These are phyloP conservation scores for Tephrocybe rancida DNA, from an alignment of 768 basidiomycete species.

Conservation along the genomic window DNA sequence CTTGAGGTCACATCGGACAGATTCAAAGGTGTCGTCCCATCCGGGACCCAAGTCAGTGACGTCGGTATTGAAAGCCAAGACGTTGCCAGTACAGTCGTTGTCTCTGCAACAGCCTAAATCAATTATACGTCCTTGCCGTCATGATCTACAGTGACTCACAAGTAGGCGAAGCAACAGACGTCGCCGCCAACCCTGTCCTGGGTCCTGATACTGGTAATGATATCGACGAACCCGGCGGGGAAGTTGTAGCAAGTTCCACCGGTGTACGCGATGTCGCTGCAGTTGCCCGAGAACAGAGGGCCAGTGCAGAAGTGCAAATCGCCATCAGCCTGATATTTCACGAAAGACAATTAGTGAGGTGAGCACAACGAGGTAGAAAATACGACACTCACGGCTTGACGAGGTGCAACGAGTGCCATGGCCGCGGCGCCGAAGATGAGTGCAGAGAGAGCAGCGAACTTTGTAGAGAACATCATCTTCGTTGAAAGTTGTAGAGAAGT, in stretches of 20 bases:
- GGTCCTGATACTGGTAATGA: slow-evolving; percentile 7
- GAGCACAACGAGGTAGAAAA: no score
- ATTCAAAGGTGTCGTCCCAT: slow-evolving; percentile 7
- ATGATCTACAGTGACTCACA: no score
- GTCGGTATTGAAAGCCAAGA: slow-evolving; percentile 5
- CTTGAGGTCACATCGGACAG: slow-evolving; percentile 2
- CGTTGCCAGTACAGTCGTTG: slow-evolving; percentile 4
- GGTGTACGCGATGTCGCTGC: slow-evolving; percentile 12
- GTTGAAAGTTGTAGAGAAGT: background rate
- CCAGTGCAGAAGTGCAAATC: slow-evolving; percentile 10
- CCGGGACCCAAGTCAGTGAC: slow-evolving; percentile 7
- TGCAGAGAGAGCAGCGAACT: background rate
- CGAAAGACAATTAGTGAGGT: no score
- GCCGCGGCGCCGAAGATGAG: background rate
- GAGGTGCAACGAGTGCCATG: background rate
- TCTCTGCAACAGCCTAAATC: background rate
- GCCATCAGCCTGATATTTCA: background rate
- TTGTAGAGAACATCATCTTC: background rate
- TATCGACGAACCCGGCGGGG: slow-evolving; percentile 6
- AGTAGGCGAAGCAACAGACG: slow-evolving; percentile 5
- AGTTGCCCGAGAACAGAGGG: slow-evolving; percentile 9
- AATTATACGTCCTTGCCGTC: no score
- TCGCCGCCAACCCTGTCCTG: background rate
- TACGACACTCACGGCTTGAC: background rate
- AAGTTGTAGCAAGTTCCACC: slow-evolving; percentile 7